Evolutionary conservation across 257 asterid genomes (phyloP).

Genomic region (Solanum sejunctum): DNA sequence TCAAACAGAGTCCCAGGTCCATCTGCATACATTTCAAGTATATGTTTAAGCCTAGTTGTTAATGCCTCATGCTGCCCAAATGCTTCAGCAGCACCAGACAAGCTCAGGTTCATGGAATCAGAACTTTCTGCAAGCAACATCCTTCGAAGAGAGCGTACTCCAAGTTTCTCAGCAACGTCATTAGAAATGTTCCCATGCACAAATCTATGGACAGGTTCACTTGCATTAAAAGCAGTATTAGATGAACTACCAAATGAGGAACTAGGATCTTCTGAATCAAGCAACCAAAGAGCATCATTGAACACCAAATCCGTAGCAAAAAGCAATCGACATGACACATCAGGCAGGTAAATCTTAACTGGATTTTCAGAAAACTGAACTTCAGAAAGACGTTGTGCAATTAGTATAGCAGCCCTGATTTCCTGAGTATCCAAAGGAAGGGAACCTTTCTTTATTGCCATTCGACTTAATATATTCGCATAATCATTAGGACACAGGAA

Average conservation of each 20-base stretch:
- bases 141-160: slow-evolving; percentile 85
- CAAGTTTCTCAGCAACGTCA: slow-evolving; percentile 96
- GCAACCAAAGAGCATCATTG: slow-evolving; percentile 98
- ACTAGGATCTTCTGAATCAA: slow-evolving; percentile 53
- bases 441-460: slow-evolving; percentile 62
- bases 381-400: slow-evolving; percentile 88
- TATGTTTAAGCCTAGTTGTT: slow-evolving; percentile 92
- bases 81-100: slow-evolving; percentile 98
- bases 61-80: slow-evolving; percentile 97
- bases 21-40: slow-evolving; percentile 98
- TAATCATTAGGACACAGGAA: slow-evolving; percentile 63
- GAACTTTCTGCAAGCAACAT: slow-evolving; percentile 94
- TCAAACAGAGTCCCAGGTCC: slow-evolving; percentile 92
- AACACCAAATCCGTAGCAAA: slow-evolving; percentile 60
- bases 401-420: slow-evolving; percentile 68
- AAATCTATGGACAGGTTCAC: slow-evolving; percentile 59
- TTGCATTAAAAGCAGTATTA: slow-evolving; percentile 36
- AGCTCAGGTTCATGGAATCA: slow-evolving; percentile 87
- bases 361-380: slow-evolving; percentile 49
- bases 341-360: slow-evolving; percentile 67
- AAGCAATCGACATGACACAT: slow-evolving; percentile 58
- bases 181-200: slow-evolving; percentile 87
- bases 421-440: slow-evolving; percentile 70
- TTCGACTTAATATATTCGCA: slow-evolving; percentile 63
- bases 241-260: slow-evolving; percentile 35